A percentile compares a stretch with the other conserved stretches of the same genome.
phyloP scores from a whole-genome alignment of 257 asterid genomes.

The Nicotiana attenuata region DNA sequence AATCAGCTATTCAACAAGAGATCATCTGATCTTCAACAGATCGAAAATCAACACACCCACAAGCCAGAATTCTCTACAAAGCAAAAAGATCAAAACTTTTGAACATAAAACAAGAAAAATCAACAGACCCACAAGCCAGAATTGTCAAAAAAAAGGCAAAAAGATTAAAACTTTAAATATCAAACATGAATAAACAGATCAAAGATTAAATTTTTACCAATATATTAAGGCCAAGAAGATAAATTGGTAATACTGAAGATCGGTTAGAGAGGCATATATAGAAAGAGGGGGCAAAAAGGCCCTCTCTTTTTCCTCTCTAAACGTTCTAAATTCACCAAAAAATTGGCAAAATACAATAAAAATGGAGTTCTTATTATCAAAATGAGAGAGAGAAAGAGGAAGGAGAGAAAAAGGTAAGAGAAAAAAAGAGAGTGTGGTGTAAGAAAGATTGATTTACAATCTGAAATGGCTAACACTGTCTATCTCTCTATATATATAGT shows the following conservation, averaged over 20 bases:
- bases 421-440: slow-evolving; percentile 6
- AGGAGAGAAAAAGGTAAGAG: background rate
- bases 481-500: background rate
- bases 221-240: slow-evolving; percentile 38
- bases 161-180: slow-evolving; percentile 2
- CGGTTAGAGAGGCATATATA: slow-evolving; percentile 64
- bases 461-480: slow-evolving; percentile 8
- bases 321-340: slow-evolving; percentile 43
- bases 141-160: slow-evolving; percentile 22
- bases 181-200: slow-evolving; percentile 26
- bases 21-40: slow-evolving; percentile 56
- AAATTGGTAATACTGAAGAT: slow-evolving; percentile 60
- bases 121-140: slow-evolving; percentile 3
- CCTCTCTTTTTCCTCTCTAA: slow-evolving; percentile 39
- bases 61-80: slow-evolving; percentile 39
- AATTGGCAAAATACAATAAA: background rate
- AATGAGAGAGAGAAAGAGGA: background rate
- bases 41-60: slow-evolving; percentile 52
- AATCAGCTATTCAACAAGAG: slow-evolving; percentile 36
- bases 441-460: slow-evolving; percentile 16
- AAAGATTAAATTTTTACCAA: slow-evolving; percentile 31
- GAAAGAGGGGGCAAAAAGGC: slow-evolving; percentile 66
- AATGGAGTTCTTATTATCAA: background rate
- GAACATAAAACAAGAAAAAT: background rate
- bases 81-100: slow-evolving; percentile 18